A percentile compares a stretch with the other conserved stretches of the same genome.
Conservation (phyloP, 768 basidiomycete genomes). For the Lactifluus rugatus region DNA sequence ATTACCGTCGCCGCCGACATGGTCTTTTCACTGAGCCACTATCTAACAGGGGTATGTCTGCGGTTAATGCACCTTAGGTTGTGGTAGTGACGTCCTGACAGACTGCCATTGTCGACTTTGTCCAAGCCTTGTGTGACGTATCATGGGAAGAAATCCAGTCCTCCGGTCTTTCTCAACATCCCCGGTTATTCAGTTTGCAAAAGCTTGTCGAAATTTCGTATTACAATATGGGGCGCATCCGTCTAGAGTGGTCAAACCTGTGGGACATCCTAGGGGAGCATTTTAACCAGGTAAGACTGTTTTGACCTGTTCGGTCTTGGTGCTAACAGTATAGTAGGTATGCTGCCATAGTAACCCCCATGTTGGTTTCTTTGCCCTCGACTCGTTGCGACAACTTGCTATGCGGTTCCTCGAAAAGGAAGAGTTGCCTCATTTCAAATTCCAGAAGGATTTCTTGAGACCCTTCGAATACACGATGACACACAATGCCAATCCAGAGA, state of each 20-base stretch:
- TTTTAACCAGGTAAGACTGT: conserved; percentile 75
- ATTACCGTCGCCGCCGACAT: conserved; percentile 98
- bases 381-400: conserved; percentile 90
- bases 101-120: conserved; percentile 97
- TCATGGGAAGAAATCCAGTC: conserved; percentile 99
- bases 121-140: conserved; percentile 89
- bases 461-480: conserved; percentile 98
- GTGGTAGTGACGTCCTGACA: conserved; percentile 26
- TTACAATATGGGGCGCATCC: conserved; percentile 98
- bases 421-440: conserved; percentile 95
- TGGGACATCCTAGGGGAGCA: conserved; percentile 98
- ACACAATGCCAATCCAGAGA: conserved; percentile 91
- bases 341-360: conserved; percentile 97
- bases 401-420: conserved; percentile 99
- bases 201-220: conserved; percentile 99
- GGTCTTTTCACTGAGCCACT: conserved; percentile 96
- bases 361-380: conserved; percentile 93
- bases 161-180: conserved; percentile 87
- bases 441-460: conserved; percentile 97
- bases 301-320: background rate
- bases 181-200: conserved; percentile 91
- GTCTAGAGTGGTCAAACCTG: conserved; percentile 94
- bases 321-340: conserved; percentile 46
- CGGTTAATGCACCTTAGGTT: background rate
- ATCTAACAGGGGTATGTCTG: conserved; percentile 80